Conservation (phyloP, 805 yeast genomes). For the Soucietia sequanensis region DNA sequence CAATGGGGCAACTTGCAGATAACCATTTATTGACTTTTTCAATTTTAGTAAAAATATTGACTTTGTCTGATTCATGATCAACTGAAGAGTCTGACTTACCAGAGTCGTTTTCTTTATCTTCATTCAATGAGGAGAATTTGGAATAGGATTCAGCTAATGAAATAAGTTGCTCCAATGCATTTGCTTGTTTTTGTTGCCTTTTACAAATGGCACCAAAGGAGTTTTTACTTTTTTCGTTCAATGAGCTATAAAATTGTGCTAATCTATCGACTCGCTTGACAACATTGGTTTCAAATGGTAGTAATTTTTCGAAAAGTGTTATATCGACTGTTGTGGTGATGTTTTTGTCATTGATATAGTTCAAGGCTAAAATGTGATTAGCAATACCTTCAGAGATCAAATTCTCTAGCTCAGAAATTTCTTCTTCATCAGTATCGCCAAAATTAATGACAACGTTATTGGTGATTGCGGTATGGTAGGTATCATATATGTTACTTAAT, state of each 20-base stretch:
- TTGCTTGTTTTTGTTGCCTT: slow-evolving; percentile 63
- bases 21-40: slow-evolving; percentile 65
- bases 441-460: slow-evolving; percentile 23
- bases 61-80: slow-evolving; percentile 21
- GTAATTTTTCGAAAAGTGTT: slow-evolving; percentile 54
- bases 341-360: slow-evolving; percentile 69
- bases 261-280: slow-evolving; percentile 52
- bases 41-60: slow-evolving; percentile 31
- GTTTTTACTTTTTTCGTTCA: slow-evolving; percentile 57
- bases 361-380: slow-evolving; percentile 56
- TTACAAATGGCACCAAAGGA: slow-evolving; percentile 68
- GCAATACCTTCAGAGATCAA: slow-evolving; percentile 55
- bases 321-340: slow-evolving; percentile 68
- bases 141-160: slow-evolving; percentile 46
- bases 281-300: slow-evolving; percentile 53
- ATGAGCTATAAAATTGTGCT: slow-evolving; percentile 43
- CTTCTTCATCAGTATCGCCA: slow-evolving; percentile 23
- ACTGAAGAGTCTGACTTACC: slow-evolving; percentile 11
- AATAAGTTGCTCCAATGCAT: slow-evolving; percentile 49
- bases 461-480: slow-evolving; percentile 26
- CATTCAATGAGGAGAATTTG: slow-evolving; percentile 10
- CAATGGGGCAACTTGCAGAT: slow-evolving; percentile 53
- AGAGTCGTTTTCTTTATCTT: slow-evolving; percentile 18
- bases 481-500: slow-evolving; percentile 55
- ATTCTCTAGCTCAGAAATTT: slow-evolving; percentile 24